phyloP scores from a whole-genome alignment of 2,329 filamentous ascomycete species.

The Xylaria sp. region DNA sequence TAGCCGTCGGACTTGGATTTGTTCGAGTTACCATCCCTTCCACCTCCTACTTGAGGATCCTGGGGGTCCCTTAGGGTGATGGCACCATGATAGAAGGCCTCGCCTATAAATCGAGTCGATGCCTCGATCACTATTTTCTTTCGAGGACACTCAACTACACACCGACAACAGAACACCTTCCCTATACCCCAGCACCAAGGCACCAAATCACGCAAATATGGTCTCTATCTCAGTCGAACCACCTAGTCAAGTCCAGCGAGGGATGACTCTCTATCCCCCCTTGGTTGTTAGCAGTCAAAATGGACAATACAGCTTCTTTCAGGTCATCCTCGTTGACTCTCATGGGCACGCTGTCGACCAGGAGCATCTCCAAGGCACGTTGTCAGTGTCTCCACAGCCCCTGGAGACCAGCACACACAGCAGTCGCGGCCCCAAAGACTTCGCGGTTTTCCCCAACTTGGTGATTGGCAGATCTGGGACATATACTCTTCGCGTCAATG shows the following conservation, averaged over 20 bases:
- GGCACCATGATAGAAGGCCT: conserved; percentile 2
- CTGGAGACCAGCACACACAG: conserved; percentile 34
- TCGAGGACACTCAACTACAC: neutral
- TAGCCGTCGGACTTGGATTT: neutral
- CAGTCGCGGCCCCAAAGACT: conserved; percentile 33
- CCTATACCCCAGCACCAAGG: neutral
- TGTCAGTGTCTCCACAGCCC: conserved; percentile 34
- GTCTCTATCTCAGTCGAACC: conserved; percentile 42
- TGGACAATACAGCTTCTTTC: conserved; percentile 40
- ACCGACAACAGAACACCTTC: neutral
- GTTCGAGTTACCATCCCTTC: neutral
- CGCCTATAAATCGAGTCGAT: conserved; percentile 28
- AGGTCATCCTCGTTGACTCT: conserved; percentile 41
- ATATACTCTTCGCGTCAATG: conserved; percentile 40
- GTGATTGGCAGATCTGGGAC: conserved; percentile 38
- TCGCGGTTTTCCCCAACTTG: conserved; percentile 43
- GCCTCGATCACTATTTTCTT: conserved; percentile 6
- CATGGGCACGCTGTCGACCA: conserved; percentile 35
- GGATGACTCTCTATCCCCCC: conserved; percentile 43
- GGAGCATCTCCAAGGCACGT: conserved; percentile 38
- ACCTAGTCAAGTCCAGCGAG: conserved; percentile 40
- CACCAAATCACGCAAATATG: conserved; percentile 34
- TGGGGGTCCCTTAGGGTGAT: neutral
- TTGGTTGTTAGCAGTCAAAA: conserved; percentile 40
- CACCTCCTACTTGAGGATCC: conserved; percentile 1